Conservation (phyloP, 2,329 filamentous ascomycete genomes). For the Teratosphaeria epicoccoides region DNA sequence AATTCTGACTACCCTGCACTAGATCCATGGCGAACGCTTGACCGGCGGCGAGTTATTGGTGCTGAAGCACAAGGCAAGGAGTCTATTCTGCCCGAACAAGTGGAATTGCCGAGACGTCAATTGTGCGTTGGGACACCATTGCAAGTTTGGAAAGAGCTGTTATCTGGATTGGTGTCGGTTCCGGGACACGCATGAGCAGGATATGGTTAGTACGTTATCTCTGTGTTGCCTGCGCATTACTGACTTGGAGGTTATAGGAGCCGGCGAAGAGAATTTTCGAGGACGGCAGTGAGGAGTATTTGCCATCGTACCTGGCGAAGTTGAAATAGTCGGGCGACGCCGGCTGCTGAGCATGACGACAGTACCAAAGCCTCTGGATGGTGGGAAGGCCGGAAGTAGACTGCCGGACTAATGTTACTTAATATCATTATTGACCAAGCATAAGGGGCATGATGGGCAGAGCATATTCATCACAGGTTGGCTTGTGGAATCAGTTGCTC, state of each 20-base stretch:
- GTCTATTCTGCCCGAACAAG: conserved; percentile 27
- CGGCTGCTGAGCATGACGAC: too few relatives aligned
- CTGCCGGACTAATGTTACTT: too few relatives aligned
- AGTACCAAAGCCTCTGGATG: too few relatives aligned
- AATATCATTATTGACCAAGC: too few relatives aligned
- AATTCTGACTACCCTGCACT: too few relatives aligned
- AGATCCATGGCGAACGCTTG: conserved; percentile 28
- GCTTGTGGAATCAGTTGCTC: too few relatives aligned
- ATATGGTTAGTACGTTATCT: conserved; percentile 22
- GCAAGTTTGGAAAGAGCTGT: conserved; percentile 26
- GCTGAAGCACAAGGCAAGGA: conserved; percentile 33
- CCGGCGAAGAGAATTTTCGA: conserved; percentile 20
- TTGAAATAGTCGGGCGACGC: background rate
- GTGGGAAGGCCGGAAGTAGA: too few relatives aligned
- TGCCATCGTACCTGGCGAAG: conserved; percentile 16
- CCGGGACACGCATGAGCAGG: conserved; percentile 29
- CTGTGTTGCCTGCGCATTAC: background rate
- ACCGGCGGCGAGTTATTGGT: conserved; percentile 28
- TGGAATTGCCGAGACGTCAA: conserved; percentile 30
- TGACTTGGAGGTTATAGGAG: conserved; percentile 5
- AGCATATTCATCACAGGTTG: too few relatives aligned
- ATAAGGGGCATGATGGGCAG: too few relatives aligned
- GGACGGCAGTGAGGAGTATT: conserved; percentile 22
- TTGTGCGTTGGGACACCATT: conserved; percentile 35
- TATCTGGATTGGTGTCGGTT: conserved; percentile 32